Evolutionary conservation across 1,139 yeast species (phyloP).

Genomic region (Insectozyma bohioensis): DNA sequence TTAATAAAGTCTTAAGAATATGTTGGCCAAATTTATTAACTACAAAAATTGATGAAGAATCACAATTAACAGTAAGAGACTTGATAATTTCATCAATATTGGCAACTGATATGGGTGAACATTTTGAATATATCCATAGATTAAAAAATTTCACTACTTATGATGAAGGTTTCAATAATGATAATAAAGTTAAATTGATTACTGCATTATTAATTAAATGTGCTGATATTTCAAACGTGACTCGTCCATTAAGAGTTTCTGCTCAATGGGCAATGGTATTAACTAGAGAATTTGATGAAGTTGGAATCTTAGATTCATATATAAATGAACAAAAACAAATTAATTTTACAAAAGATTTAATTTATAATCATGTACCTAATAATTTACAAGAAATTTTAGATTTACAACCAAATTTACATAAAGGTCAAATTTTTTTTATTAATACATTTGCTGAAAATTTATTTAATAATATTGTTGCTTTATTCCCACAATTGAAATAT

Average conservation of each 20-base stretch:
- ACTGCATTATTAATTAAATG: slow-evolving; percentile 78
- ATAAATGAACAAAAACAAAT: slow-evolving; percentile 23
- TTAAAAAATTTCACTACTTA: slow-evolving; percentile 25
- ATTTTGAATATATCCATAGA: slow-evolving; percentile 67
- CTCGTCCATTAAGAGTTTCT: slow-evolving; percentile 73
- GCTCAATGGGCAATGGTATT: slow-evolving; percentile 85
- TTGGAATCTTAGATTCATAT: slow-evolving; percentile 52
- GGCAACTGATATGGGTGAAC: slow-evolving; percentile 96
- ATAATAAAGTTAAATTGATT: slow-evolving; percentile 45
- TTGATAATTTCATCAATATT: slow-evolving; percentile 52
- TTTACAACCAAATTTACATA: slow-evolving; percentile 52
- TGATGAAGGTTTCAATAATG: slow-evolving; percentile 15
- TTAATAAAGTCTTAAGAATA: slow-evolving; percentile 51
- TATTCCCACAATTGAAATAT: slow-evolving; percentile 57
- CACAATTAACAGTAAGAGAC: slow-evolving; percentile 25
- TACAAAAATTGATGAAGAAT: slow-evolving; percentile 19
- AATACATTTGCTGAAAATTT: slow-evolving; percentile 76
- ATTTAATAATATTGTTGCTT: slow-evolving; percentile 60
- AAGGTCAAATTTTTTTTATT: slow-evolving; percentile 85
- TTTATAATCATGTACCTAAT: slow-evolving; percentile 30
- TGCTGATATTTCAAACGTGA: slow-evolving; percentile 92
- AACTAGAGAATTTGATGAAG: slow-evolving; percentile 74
- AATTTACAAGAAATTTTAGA: slow-evolving; percentile 39
- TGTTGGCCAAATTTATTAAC: slow-evolving; percentile 61
- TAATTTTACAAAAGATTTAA: slow-evolving; percentile 19